These are phyloP conservation scores for Botrytis deweyae DNA, from an alignment of 2,329 filamentous ascomycete genomes.

Conservation along the genomic window DNA sequence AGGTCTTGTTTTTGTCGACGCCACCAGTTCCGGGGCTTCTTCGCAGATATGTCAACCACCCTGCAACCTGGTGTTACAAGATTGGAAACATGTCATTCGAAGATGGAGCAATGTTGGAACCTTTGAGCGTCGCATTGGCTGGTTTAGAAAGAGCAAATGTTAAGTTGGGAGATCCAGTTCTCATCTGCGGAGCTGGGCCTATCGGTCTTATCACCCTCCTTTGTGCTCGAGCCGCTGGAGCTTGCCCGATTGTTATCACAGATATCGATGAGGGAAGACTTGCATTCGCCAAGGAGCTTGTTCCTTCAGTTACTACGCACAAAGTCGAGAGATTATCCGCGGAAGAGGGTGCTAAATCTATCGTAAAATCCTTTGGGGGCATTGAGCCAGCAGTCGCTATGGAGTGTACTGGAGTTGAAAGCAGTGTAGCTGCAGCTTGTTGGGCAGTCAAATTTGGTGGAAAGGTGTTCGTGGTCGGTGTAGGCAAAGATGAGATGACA, in stretches of 20 bases:
- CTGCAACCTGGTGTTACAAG: constrained; percentile 93
- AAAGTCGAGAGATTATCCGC: constrained; percentile 66
- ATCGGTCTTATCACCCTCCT: constrained; percentile 89
- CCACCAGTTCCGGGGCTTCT: constrained; percentile 85
- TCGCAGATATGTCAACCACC: constrained; percentile 91
- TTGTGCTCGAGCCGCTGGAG: constrained; percentile 81
- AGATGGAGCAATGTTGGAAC: constrained; percentile 87
- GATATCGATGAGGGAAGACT: constrained; percentile 89
- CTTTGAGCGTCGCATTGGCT: constrained; percentile 83
- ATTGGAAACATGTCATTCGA: constrained; percentile 91
- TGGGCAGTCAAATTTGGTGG: constrained; percentile 92
- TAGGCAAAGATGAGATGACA: constrained; percentile 92
- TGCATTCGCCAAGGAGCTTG: constrained; percentile 79
- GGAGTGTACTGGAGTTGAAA: constrained; percentile 95
- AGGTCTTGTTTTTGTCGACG: constrained; percentile 83
- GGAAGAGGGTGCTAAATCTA: constrained; percentile 68
- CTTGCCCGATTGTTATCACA: constrained; percentile 87
- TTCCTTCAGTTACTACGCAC: constrained; percentile 76
- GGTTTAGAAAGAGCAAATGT: constrained; percentile 82
- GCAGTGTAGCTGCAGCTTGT: constrained; percentile 80
- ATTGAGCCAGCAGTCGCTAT: constrained; percentile 79
- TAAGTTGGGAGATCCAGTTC: constrained; percentile 78
- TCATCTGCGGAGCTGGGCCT: constrained; percentile 90
- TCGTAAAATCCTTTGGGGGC: constrained; percentile 70
- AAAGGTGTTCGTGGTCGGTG: constrained; percentile 94